Base-by-base conservation (phyloP, 306 rosid genomes). In the Medicago lupulina region DNA sequence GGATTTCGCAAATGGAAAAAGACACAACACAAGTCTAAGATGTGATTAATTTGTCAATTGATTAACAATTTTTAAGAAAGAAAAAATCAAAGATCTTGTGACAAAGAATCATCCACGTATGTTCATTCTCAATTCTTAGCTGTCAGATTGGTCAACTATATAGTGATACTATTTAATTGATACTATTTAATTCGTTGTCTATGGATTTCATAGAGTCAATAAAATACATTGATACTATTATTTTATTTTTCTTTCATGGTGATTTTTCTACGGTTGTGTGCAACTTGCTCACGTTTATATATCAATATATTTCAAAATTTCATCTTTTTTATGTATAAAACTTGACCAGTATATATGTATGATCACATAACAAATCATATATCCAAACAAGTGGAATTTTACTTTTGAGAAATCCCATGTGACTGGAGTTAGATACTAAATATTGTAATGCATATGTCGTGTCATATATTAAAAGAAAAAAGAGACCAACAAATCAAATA, bases 181-280 rank as follows among this genome's bases (percentile, higher is more conserved):
- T 31, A 39, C 8, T 21, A 34, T 31, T 23, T 43, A 31, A 8
- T 59, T 73, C 3, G 16, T 0, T 8, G 59, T n/a, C 51, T 1
- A 57, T 7, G 36, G 34, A 67, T 54, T 54, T 64, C 57, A 10
- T 23, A 60, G 59, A 55, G 84, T 83, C 86, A 83, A 71, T 70
- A 71, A 83, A 78, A 83, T 74, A 83, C 74, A 59, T 14, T 18
- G 16, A 9, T 13, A 53, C 13, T 14, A 23, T 21, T 11, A 4
- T 25, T 21, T 53, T 58, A 5, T 55, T 62, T 82, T 80, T 49
- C 50, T 50, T 66, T 19, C 53, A 23, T 36, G 17, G 12, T 50
- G 55, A 50, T 25, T 73, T 41, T 23, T 67, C 72, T 60, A 25
- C 6, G 73, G 13, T 19, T 7, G 57, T 78, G 70, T 68, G 57